These are phyloP conservation scores for Fusarium nurragi DNA, from an alignment of 2,329 filamentous ascomycete species.

Conservation along the genomic window DNA sequence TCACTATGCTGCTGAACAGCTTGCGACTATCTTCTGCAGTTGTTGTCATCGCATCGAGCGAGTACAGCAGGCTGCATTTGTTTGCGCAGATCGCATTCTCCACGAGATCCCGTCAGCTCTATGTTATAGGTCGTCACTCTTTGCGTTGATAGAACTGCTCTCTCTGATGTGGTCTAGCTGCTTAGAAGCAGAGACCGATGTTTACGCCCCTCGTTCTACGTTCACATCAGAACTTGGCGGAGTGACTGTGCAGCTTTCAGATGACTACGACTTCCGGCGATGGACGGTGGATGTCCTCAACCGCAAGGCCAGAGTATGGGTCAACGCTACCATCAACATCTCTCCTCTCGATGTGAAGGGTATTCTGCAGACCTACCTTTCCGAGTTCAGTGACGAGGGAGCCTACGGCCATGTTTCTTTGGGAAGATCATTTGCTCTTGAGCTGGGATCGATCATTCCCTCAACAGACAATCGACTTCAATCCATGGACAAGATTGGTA, in stretches of 20 bases:
- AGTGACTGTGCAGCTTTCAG: slow-evolving; percentile 89
- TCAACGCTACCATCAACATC: slow-evolving; percentile 80
- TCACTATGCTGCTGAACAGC: slow-evolving; percentile 86
- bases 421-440: slow-evolving; percentile 91
- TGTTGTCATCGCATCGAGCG: slow-evolving; percentile 95
- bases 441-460: slow-evolving; percentile 89
- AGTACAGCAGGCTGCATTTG: slow-evolving; percentile 86
- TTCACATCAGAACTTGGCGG: slow-evolving; percentile 81
- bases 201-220: slow-evolving; percentile 86
- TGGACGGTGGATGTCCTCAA: slow-evolving; percentile 82
- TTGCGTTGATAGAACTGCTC: slow-evolving; percentile 89
- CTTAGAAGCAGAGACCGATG: slow-evolving; percentile 91
- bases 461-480: slow-evolving; percentile 84
- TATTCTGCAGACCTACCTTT: slow-evolving; percentile 93
- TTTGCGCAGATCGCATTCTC: slow-evolving; percentile 87
- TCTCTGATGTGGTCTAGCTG: slow-evolving; percentile 97
- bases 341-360: slow-evolving; percentile 96
- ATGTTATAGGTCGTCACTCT: slow-evolving; percentile 89
- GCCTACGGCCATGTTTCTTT: slow-evolving; percentile 91
- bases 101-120: slow-evolving; percentile 85
- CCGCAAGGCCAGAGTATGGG: slow-evolving; percentile 81
- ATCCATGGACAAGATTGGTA: slow-evolving; percentile 79
- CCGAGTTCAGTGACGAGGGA: slow-evolving; percentile 91
- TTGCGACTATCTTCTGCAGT: slow-evolving; percentile 83
- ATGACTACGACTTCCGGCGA: slow-evolving; percentile 86